Evolutionary conservation across 2,329 filamentous ascomycete genomes (phyloP).

Genomic region (Akanthomyces uredinophilus): DNA sequence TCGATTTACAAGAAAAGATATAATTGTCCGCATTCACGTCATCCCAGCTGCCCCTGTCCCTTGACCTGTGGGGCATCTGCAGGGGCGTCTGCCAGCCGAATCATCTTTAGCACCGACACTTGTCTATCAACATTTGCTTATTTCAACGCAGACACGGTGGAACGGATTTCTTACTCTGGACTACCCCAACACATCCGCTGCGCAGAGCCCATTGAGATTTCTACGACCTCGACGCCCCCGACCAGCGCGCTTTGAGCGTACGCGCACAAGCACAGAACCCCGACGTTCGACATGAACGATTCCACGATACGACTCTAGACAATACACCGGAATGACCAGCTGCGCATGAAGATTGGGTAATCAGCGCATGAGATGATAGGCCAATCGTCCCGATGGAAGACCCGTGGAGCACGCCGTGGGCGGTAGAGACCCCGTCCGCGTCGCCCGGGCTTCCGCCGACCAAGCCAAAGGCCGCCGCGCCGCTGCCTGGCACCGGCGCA

Average conservation of each 20-base stretch:
- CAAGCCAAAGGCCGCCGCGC: neutral
- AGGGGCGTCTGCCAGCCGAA: neutral
- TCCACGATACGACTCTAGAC: neutral
- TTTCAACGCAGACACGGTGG: neutral
- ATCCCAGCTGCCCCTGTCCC: neutral
- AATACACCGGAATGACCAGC: neutral
- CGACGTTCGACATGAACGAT: neutral
- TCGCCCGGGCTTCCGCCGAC: conserved; percentile 22
- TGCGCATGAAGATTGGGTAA: neutral
- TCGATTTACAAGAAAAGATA: neutral
- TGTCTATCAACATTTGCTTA: neutral
- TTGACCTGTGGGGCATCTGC: neutral
- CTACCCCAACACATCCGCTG: too few species aligned
- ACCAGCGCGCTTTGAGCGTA: too few species aligned
- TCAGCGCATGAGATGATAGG: neutral
- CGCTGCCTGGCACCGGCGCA: neutral
- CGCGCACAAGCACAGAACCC: too few species aligned
- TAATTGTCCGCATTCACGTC: neutral
- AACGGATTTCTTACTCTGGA: neutral
- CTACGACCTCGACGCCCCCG: neutral
- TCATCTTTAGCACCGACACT: neutral
- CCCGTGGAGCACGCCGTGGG: conserved; percentile 60
- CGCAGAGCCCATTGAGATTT: neutral
- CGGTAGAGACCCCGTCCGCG: conserved; percentile 29
- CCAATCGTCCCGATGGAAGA: conserved; percentile 47